Evolutionary conservation across 1,139 yeast genomes (phyloP), one percentile per base, ranked within the genome.

Genomic region (Debaryomyces udenii): DNA sequence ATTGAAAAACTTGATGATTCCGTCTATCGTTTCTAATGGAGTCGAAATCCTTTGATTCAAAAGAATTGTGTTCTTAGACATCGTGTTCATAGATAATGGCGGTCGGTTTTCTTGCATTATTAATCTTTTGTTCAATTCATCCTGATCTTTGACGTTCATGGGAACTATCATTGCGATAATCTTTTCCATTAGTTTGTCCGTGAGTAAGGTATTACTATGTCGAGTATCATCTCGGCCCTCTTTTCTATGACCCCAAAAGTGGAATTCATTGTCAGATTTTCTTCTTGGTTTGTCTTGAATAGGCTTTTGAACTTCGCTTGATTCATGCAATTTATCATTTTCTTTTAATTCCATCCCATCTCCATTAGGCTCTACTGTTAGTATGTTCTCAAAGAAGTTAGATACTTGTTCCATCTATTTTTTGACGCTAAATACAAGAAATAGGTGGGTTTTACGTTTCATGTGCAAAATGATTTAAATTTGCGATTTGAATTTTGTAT

Each of bases 131-230:
- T 74, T 67, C 14, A 70, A 45, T 9, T 79, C 61, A n/a, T 69
- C 58, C 42, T 64, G 68, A 20, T 66, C 35, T 38, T 70, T 69
- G 3, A 80, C 68, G 10, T 83, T 72, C 4, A 85, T 74, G 0
- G 95, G 94, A 27, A 87, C 66, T 4, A 90, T 82, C 81, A 86
- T 80, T 22, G 79, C 68, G 3, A 87, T 68, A 30, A 86, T 67
- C 52, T 80, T 77, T 53, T 87, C 96, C 51, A 87, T 74, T 39
- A 88, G 61, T 45, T 81, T 83, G 52, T 88, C 96, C 0, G 86
- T 75, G 58, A 81, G 60, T 44, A 76, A 66, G 31, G 66, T 64
- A 30, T 44, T 40, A 24, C 35, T 39, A n/a, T 31, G 38, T 29
- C 38, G 37, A 13, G 38, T 29, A 18, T 39, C 44, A 20, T 30